These are phyloP conservation scores for Hemileia vastatrix DNA, from an alignment of 1,284 basidiomycete species.

Conservation along the genomic window DNA sequence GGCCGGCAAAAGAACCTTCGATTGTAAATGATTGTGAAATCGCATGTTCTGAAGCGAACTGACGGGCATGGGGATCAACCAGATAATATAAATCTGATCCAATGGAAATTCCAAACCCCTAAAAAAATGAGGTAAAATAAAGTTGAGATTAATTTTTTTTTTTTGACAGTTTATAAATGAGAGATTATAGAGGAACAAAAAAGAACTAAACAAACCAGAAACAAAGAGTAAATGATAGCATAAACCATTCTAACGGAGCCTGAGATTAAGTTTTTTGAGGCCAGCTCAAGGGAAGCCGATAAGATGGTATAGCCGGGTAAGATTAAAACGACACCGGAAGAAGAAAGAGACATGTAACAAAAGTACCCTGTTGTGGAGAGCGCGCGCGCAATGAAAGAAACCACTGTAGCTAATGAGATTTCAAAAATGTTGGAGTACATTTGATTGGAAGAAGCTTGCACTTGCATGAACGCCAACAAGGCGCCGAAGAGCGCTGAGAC, in stretches of 20 bases:
- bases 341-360: constrained; percentile 55
- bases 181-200: constrained; percentile 25
- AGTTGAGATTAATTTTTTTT: not conserved
- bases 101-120: constrained; percentile 75
- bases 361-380: constrained; percentile 64
- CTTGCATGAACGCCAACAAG: constrained; percentile 62
- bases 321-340: constrained; percentile 44
- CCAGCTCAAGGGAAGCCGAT: constrained; percentile 72
- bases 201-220: constrained; percentile 51
- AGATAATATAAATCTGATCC: constrained; percentile 75
- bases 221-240: constrained; percentile 77
- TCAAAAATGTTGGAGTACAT: constrained; percentile 83
- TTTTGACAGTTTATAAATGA: constrained; percentile 1
- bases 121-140: constrained; percentile 4
- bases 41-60: constrained; percentile 51
- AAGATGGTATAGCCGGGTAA: constrained; percentile 61
- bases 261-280: constrained; percentile 75
- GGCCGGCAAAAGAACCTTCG: constrained; percentile 58
- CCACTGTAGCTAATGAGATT: constrained; percentile 68
- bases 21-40: constrained; percentile 50
- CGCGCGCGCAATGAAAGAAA: constrained; percentile 66
- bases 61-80: constrained; percentile 56
- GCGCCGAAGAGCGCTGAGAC: constrained; percentile 63
- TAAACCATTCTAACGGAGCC: constrained; percentile 85
- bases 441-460: constrained; percentile 65